A percentile compares a stretch with the other conserved stretches of the same genome.
phyloP scores from a whole-genome alignment of 176 grass and related monocot genomes.

The Zizania latifolia region DNA sequence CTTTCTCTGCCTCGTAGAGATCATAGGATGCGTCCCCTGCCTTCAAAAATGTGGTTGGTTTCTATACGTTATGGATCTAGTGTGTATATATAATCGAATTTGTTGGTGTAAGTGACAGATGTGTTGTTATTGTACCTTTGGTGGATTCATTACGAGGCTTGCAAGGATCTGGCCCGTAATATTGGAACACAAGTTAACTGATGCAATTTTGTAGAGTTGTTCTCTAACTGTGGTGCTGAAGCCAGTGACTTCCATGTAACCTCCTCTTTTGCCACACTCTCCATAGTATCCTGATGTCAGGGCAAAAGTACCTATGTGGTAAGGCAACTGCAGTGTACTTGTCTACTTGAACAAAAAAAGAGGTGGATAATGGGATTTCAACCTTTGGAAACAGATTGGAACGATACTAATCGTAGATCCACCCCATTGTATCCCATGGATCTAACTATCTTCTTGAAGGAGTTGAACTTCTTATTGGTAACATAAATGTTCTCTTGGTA shows the following conservation, averaged over 20 bases:
- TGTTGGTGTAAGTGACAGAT: not conserved
- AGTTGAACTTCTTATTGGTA: constrained; percentile 81
- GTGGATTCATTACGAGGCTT: constrained; percentile 91
- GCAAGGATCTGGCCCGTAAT: constrained; percentile 87
- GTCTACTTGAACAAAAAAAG: not conserved
- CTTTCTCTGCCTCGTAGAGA: constrained; percentile 70
- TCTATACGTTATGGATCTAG: not conserved
- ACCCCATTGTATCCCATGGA: constrained; percentile 63
- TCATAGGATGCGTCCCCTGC: constrained; percentile 68
- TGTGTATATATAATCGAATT: not conserved
- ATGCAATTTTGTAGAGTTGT: constrained; percentile 93
- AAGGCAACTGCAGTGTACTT: not conserved
- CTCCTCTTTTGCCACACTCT: constrained; percentile 98
- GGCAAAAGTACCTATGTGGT: constrained; percentile 14
- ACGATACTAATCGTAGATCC: constrained; percentile 75
- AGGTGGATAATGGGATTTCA: constrained; percentile 22
- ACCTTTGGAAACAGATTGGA: constrained; percentile 96
- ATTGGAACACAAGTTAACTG: constrained; percentile 94
- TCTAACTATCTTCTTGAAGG: constrained; percentile 94
- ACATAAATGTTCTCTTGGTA: constrained; percentile 97
- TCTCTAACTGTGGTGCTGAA: constrained; percentile 80
- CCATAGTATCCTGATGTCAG: constrained; percentile 66
- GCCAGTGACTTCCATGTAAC: constrained; percentile 92
- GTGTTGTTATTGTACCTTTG: constrained; percentile 51
- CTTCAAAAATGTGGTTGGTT: constrained; percentile 32